These are phyloP conservation scores for Rhamnella rubrinervis DNA, from an alignment of 331 rosid species.

Conservation along the genomic window DNA sequence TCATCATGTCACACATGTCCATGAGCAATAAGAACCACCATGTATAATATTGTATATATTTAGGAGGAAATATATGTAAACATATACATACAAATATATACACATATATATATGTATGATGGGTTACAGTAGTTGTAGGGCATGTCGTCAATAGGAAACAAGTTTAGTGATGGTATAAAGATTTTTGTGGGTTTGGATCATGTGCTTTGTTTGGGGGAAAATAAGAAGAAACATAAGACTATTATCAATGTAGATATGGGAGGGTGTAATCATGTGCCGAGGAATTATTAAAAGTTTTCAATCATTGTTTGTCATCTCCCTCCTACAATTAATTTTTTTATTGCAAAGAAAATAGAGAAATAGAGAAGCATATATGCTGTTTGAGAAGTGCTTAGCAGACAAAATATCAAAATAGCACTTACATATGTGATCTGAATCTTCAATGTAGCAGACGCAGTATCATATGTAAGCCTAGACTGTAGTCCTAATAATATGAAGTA, in stretches of 20 bases:
- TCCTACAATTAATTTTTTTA: slow-evolving; percentile 2
- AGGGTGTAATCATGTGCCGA: slow-evolving; percentile 25
- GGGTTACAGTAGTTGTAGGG: background rate
- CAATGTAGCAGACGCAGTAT: background rate
- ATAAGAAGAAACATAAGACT: slow-evolving; percentile 1
- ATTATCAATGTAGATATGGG: slow-evolving; percentile 24
- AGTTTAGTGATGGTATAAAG: slow-evolving; percentile 6
- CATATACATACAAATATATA: background rate
- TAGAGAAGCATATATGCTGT: slow-evolving; percentile 23
- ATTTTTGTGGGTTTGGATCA: slow-evolving; percentile 30
- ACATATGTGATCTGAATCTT: slow-evolving; percentile 8
- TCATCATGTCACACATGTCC: background rate
- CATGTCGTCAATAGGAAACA: slow-evolving; percentile 33
- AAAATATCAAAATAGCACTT: slow-evolving; percentile 18
- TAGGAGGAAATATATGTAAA: slow-evolving; percentile 9
- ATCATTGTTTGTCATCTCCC: slow-evolving; percentile 19
- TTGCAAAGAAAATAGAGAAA: background rate
- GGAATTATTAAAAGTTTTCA: slow-evolving; percentile 15
- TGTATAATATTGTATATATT: slow-evolving; percentile 3
- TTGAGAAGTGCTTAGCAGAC: slow-evolving; percentile 22
- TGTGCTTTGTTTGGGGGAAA: slow-evolving; percentile 25
- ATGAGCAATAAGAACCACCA: slow-evolving; percentile 3
- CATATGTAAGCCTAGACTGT: too few species aligned
- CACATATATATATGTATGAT: too few species aligned
- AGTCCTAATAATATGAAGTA: too few species aligned